Evolutionary conservation across 495 filamentous ascomycete species (phyloP).

Genomic region (Aspergillus incahuasiensis): DNA sequence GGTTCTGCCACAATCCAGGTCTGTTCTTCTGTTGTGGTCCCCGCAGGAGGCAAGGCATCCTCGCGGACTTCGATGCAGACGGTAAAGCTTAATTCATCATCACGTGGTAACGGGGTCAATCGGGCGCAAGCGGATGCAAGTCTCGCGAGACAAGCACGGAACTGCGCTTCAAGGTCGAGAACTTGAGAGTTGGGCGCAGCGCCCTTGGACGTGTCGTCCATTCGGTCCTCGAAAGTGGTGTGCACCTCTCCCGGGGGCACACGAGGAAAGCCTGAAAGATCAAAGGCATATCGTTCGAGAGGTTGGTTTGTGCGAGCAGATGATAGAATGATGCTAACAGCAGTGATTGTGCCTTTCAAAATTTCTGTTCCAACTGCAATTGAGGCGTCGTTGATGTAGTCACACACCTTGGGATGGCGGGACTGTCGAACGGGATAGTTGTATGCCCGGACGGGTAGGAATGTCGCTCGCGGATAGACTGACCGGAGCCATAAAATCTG

Average conservation of each 20-base stretch:
- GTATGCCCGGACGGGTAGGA: slow-evolving; percentile 77
- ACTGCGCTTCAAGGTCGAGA: slow-evolving; percentile 67
- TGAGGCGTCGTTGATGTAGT: slow-evolving; percentile 84
- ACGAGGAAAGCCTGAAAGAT: slow-evolving; percentile 69
- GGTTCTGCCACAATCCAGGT: slow-evolving; percentile 53
- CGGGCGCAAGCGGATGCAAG: slow-evolving; percentile 51
- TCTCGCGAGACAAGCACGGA: slow-evolving; percentile 54
- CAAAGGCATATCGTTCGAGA: slow-evolving; percentile 84
- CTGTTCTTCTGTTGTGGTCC: slow-evolving; percentile 50
- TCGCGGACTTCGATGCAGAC: slow-evolving; percentile 80
- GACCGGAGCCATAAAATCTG: slow-evolving; percentile 84
- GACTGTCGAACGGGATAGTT: slow-evolving; percentile 86
- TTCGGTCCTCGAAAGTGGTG: slow-evolving; percentile 49
- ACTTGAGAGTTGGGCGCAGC: slow-evolving; percentile 34
- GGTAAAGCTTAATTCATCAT: slow-evolving; percentile 74
- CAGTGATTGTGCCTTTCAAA: slow-evolving; percentile 61
- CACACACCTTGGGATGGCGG: slow-evolving; percentile 84
- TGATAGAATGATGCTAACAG: slow-evolving; percentile 74
- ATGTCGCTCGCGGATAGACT: slow-evolving; percentile 78
- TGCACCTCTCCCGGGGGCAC: slow-evolving; percentile 49
- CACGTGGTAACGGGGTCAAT: slow-evolving; percentile 60
- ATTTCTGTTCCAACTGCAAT: slow-evolving; percentile 72
- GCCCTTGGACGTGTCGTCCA: slow-evolving; percentile 41
- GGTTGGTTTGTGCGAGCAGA: slow-evolving; percentile 47
- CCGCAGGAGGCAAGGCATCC: slow-evolving; percentile 69